Evolutionary conservation across 768 basidiomycete genomes (phyloP), one percentile per base, ranked within the genome.

Genomic region (Kwoniella mangroviensis): DNA sequence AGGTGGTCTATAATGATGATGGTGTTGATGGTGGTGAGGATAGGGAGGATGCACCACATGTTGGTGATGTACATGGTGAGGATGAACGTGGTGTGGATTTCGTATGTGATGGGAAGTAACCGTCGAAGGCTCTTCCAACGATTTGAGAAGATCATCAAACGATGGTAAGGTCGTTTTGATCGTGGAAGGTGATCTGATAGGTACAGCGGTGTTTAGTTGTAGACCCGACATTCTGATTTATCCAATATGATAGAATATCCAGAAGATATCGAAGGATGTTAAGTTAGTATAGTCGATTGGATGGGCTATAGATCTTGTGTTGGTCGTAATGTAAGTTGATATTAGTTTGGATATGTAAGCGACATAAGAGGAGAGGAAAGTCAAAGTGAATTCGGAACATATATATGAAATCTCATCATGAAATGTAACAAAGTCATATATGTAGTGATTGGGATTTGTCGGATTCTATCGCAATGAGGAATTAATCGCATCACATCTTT

Each of bases 61-160:
- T 34, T 66, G 54, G 41, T 58, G 41, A 19, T 42, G 42, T 63
- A 22, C 22, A 63, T 51, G 49, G 21, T 63, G 62, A 19, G 40
- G 45, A 54, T 49, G 62, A 4, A 6, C 10, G 22, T 63, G 49
- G 51, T 51, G 59, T 41, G 28, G 53, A 6, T 56, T 43, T 24
- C 22, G 40, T 13, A n/a, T 42, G 19, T 42, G 21, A 17, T 45
- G 54, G 1, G 28, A 22, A 49, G 54, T 22, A 41, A 43, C 24
- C 19, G 54, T 49, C 0, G 65, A 28, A 17, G 59, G 21, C 15
- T 41, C 34, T 9, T 63, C 62, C 15, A 69, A 26, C 10, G 68
- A 69, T 55, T 19, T 45, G 21, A 69, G 42, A 4, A 69, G 56
- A 41, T 55, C 68, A 43, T 69, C 68, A 45, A 69, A 69, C 4